phyloP scores from a whole-genome alignment of 1,139 yeast genomes.

The Tardiomyces depauwii region DNA sequence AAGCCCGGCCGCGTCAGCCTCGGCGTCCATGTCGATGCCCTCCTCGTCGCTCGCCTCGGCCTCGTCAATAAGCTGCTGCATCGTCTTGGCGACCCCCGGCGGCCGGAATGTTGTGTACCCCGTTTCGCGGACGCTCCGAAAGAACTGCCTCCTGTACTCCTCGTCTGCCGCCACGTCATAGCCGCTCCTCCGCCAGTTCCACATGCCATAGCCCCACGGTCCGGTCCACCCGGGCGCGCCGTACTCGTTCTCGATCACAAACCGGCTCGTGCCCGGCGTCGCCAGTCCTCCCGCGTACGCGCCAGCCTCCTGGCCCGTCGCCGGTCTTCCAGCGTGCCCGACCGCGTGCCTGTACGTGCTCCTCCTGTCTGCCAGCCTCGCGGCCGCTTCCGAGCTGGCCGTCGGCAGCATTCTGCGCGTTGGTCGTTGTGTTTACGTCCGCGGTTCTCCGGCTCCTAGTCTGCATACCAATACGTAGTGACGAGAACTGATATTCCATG shows the following conservation, averaged over 20 bases:
- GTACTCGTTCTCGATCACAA: background rate
- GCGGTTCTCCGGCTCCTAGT: too few species aligned
- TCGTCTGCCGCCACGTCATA: background rate
- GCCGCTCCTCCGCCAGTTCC: background rate
- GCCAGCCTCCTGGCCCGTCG: background rate
- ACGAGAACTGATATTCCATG: too few species aligned
- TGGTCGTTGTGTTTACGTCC: too few species aligned
- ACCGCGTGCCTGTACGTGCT: background rate
- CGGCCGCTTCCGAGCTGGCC: background rate
- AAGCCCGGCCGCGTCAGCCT: background rate
- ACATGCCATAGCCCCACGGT: background rate
- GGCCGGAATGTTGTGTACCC: slow-evolving; percentile 12
- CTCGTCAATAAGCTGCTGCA: slow-evolving; percentile 11
- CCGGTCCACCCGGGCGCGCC: background rate
- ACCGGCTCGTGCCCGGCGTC: background rate
- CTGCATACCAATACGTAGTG: too few species aligned
- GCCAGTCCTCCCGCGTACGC: background rate
- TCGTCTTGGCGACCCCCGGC: slow-evolving; percentile 14
- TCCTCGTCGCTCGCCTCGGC: slow-evolving; percentile 1
- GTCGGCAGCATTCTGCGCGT: background rate
- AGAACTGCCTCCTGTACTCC: background rate
- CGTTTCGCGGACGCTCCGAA: slow-evolving; percentile 5
- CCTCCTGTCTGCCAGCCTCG: background rate
- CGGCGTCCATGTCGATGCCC: background rate
- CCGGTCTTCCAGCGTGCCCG: background rate